These are phyloP conservation scores for Fusarium sp. DNA, from an alignment of 2,329 filamentous ascomycete species.

Conservation along the genomic window DNA sequence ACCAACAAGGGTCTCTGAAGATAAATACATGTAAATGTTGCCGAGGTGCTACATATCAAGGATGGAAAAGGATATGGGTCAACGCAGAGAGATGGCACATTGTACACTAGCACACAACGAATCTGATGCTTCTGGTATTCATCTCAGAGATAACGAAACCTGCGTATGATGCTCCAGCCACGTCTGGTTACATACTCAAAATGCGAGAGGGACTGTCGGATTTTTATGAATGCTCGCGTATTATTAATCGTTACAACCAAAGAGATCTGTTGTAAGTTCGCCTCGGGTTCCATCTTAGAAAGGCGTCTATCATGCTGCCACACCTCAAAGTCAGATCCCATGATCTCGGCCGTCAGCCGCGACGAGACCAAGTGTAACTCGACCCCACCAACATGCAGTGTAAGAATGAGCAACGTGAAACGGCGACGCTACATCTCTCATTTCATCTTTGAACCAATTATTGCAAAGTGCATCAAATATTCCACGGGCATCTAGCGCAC, in stretches of 20 bases:
- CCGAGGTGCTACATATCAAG: not conserved
- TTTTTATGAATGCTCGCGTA: not conserved
- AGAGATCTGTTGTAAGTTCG: not conserved
- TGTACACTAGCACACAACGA: conserved; percentile 40
- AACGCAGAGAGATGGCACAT: conserved; percentile 8
- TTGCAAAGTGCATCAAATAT: not conserved
- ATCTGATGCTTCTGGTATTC: conserved; percentile 34
- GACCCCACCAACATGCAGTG: conserved; percentile 34
- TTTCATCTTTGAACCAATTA: not conserved
- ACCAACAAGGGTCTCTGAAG: not conserved
- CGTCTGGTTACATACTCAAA: not conserved
- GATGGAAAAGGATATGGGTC: not conserved
- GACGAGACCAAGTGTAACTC: conserved; percentile 29
- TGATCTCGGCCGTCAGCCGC: conserved; percentile 30
- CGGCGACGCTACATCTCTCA: conserved; percentile 14
- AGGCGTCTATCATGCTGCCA: not conserved
- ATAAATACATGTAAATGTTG: conserved; percentile 12
- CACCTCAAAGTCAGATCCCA: conserved; percentile 15
- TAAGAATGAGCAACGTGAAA: conserved; percentile 27
- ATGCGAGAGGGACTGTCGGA: not conserved
- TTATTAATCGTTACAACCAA: not conserved
- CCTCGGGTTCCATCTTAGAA: not conserved
- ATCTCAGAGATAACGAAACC: not conserved
- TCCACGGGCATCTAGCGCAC: not conserved
- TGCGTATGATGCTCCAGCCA: not conserved